These are phyloP conservation scores for Puccinia hordei DNA, from an alignment of 1,284 basidiomycete species.

Conservation along the genomic window DNA sequence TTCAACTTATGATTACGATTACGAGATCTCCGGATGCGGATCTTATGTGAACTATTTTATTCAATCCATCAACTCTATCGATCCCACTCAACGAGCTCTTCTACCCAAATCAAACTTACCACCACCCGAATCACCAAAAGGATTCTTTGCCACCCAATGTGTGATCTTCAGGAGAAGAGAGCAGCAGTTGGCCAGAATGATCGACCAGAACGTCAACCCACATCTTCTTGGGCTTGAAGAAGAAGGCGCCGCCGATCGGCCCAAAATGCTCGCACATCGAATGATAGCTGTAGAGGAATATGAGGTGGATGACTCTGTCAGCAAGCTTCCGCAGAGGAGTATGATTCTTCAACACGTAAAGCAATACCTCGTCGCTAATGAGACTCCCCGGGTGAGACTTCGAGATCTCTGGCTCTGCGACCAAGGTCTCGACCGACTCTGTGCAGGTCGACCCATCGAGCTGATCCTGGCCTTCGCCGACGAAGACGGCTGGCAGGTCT, in stretches of 20 bases:
- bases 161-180: constrained; percentile 17
- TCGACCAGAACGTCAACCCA: too few relatives aligned
- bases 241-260: not conserved
- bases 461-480: constrained; percentile 3
- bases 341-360: not conserved
- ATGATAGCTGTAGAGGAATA: constrained; percentile 5
- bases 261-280: not conserved
- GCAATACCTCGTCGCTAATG: not conserved
- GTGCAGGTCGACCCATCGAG: not conserved
- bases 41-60: constrained; percentile 40
- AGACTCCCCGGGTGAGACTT: not conserved
- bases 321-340: not conserved
- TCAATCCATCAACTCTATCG: not conserved
- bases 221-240: too few relatives aligned
- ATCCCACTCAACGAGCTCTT: not conserved
- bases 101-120: not conserved
- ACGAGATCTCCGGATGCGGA: constrained; percentile 41
- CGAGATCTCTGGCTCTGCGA: constrained; percentile 22
- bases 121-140: constrained; percentile 17
- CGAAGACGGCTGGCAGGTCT: not conserved
- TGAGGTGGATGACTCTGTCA: not conserved
- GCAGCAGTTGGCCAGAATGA: too few relatives aligned
- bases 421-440: not conserved
- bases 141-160: constrained; percentile 44
- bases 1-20: constrained; percentile 27